Base-by-base conservation (phyloP, 345 rosid species). In the Eucalyptus curtisii region DNA sequence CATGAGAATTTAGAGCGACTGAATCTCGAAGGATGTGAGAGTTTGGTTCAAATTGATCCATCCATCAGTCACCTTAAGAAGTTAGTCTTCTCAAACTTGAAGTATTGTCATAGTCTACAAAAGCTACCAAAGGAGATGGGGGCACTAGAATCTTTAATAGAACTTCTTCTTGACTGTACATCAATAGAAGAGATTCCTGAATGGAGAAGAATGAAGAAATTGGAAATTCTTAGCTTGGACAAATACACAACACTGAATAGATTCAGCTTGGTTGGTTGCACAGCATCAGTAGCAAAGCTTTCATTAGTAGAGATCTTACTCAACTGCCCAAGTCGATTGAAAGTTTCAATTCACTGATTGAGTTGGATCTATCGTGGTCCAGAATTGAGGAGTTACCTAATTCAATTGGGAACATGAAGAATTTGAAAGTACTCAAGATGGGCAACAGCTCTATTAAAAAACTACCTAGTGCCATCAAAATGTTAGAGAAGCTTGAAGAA, bases 271-370 rank as follows among this genome's bases (percentile, higher is more conserved):
- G 3, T 64, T 61, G 71, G 37, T n/a, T 64, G 71, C 3, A 5
- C 19, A 3, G 3, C 5, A 14, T 3, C 2, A 7, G 5, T 0
- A 30, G 7, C 1, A 4, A 22, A 4, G 3, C 5, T 61, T 13
- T 61, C 71, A 30, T 12, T 30, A 2, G 71, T 30, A 9, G 33
- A 30, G 6, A 13, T 30, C 6, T 30, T 4, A 61, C 33, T 61
- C 71, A 61, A 61, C 17, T 30, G 1, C 33, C 33, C 2, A 2
- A n/a, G 9, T 64, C 71, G 0, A 64, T 64, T 0, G 37, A n/a
- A 64, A 64, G 2, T n/a, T 64, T 64, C 10, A 64, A 7, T 14
- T 64, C 71, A n/a, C 7, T 25, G 7, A 10, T 57, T 57, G 66
- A 57, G 66, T 27, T 57, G 7, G 7, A 57, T 57, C 66, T 57